phyloP scores from a whole-genome alignment of 2,329 filamentous ascomycete species.

The Hysterium pulicare region DNA sequence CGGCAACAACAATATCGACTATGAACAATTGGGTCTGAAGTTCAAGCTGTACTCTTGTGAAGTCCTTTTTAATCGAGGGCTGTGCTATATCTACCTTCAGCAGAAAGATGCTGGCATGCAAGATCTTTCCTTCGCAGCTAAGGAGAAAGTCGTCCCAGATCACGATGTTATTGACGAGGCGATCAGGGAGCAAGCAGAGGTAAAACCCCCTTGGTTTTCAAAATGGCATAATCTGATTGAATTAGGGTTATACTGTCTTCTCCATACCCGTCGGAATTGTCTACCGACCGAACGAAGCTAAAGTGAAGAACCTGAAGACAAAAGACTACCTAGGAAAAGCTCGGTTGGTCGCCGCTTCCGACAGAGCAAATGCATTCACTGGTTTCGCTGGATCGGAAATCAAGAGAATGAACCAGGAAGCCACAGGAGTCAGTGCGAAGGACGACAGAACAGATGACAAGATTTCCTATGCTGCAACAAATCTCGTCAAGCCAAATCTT shows the following conservation, averaged over 20 bases:
- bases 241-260: conserved; percentile 93
- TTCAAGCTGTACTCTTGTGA: conserved; percentile 98
- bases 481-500: conserved; percentile 84
- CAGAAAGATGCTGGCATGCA: conserved; percentile 88
- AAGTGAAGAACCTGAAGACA: conserved; percentile 95
- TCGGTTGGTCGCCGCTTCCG: conserved; percentile 84
- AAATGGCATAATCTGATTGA: conserved; percentile 26
- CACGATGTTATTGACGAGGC: conserved; percentile 98
- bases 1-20: conserved; percentile 96
- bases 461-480: conserved; percentile 87
- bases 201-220: conserved; percentile 36
- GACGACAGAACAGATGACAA: conserved; percentile 82
- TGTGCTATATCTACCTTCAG: conserved; percentile 96
- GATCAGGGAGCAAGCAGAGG: conserved; percentile 87
- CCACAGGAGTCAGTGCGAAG: conserved; percentile 48
- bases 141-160: conserved; percentile 94
- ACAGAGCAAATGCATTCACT: conserved; percentile 75
- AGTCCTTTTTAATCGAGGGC: conserved; percentile 91
- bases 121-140: conserved; percentile 84
- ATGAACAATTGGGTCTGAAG: conserved; percentile 88
- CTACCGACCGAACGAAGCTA: conserved; percentile 93
- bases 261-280: conserved; percentile 95
- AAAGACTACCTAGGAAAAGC: conserved; percentile 98
- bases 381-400: conserved; percentile 77
- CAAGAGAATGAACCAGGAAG: conserved; percentile 58